Conservation (phyloP, 1,284 basidiomycete genomes). For the Papiliotrema flavescens region DNA sequence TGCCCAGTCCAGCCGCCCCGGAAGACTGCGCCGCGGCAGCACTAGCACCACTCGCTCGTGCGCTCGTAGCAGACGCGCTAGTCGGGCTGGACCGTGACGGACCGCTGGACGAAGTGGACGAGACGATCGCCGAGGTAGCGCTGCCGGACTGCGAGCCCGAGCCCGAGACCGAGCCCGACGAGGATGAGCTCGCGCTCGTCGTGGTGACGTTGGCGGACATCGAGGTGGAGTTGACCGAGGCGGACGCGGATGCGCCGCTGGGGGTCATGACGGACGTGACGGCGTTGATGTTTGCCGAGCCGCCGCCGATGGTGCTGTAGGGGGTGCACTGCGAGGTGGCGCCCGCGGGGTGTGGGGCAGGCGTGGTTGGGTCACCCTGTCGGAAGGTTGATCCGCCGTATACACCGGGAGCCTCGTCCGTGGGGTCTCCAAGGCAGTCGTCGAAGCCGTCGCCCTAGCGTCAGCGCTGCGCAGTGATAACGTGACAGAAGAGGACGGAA, state of each 20-base stretch:
- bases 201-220: not conserved
- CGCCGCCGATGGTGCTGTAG: slow-evolving; percentile 33
- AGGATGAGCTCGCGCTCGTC: not conserved
- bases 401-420: slow-evolving; percentile 57
- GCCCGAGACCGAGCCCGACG: not conserved
- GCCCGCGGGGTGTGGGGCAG: slow-evolving; percentile 59
- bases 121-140: no score
- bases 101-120: no score
- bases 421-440: slow-evolving; percentile 31
- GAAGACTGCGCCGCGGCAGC: no score
- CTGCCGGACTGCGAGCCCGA: not conserved
- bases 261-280: slow-evolving; percentile 11
- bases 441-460: slow-evolving; percentile 27
- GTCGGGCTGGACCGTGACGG: no score
- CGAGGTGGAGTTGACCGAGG: slow-evolving; percentile 1
- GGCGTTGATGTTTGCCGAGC: slow-evolving; percentile 13
- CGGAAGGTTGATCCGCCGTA: slow-evolving; percentile 64
- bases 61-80: no score
- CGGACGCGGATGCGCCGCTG: slow-evolving; percentile 8
- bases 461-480: no score
- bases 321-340: slow-evolving; percentile 56
- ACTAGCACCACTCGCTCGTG: no score
- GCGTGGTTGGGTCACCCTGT: slow-evolving; percentile 58
- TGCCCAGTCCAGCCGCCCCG: no score
- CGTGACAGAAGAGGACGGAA: no score